Evolutionary conservation across 495 filamentous ascomycete genomes (phyloP).

Genomic region (Arthonia radiata): DNA sequence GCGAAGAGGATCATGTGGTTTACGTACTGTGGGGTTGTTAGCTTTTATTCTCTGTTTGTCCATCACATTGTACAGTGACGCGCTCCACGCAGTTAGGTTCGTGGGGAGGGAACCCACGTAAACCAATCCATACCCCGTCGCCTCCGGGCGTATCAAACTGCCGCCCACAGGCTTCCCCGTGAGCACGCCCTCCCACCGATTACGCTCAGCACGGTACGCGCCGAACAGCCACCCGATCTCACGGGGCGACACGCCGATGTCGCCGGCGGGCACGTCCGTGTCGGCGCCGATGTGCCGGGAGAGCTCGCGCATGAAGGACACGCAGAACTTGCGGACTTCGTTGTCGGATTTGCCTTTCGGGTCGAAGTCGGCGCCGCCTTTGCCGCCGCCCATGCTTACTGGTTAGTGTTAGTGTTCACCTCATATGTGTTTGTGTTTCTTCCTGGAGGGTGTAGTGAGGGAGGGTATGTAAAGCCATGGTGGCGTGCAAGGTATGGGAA

Average conservation of each 20-base stretch:
- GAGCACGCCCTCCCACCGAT: constrained; percentile 82
- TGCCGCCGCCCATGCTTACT: constrained; percentile 96
- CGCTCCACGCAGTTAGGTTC: constrained; percentile 1
- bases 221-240: constrained; percentile 93
- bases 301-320: constrained; percentile 85
- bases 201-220: constrained; percentile 69
- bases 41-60: neutral
- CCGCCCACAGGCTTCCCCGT: constrained; percentile 96
- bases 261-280: constrained; percentile 84
- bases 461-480: constrained; percentile 3
- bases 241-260: constrained; percentile 76
- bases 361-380: constrained; percentile 97
- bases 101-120: constrained; percentile 27
- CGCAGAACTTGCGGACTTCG: constrained; percentile 96
- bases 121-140: constrained; percentile 88
- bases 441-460: too few species aligned
- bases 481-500: neutral
- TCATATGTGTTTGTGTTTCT: constrained; percentile 8
- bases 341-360: constrained; percentile 95
- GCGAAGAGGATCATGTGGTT: constrained; percentile 86
- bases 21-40: constrained; percentile 31
- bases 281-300: constrained; percentile 88
- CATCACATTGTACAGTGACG: constrained; percentile 2
- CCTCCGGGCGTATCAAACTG: constrained; percentile 83
- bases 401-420: neutral